Conservation (phyloP, 352 stramenopile species). For the Nothophytophthora sp. region DNA sequence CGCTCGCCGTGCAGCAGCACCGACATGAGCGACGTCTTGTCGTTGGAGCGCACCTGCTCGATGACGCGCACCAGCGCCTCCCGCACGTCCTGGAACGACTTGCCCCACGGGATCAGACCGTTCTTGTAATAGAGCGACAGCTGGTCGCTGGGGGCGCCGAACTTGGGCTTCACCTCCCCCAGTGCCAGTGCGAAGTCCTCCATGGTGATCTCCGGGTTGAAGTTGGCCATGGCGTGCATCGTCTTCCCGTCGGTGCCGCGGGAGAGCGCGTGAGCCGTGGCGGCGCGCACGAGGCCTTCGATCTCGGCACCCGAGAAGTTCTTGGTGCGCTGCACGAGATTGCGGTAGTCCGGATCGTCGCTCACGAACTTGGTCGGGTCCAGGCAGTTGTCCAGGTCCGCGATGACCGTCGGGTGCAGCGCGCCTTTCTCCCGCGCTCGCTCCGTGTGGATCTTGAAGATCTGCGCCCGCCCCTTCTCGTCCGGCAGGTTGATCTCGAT, state of each 20-base stretch:
- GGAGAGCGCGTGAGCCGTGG: constrained; percentile 83
- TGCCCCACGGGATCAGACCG: constrained; percentile 96
- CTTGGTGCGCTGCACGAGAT: constrained; percentile 96
- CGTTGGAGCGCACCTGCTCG: constrained; percentile 93
- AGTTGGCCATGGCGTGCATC: constrained; percentile 81
- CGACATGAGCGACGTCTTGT: constrained; percentile 97
- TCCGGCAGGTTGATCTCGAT: constrained; percentile 99
- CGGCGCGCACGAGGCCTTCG: constrained; percentile 97
- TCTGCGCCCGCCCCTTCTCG: constrained; percentile 95
- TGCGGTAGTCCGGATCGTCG: constrained; percentile 76
- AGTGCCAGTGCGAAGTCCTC: constrained; percentile 96
- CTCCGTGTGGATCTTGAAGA: constrained; percentile 98
- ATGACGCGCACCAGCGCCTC: constrained; percentile 93
- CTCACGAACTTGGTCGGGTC: constrained; percentile 64
- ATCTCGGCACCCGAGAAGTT: constrained; percentile 99
- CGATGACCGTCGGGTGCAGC: constrained; percentile 68
- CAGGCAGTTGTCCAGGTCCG: constrained; percentile 74
- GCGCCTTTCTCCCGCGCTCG: constrained; percentile 76
- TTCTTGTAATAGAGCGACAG: constrained; percentile 95
- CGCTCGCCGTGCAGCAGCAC: constrained; percentile 95
- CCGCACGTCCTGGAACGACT: constrained; percentile 94
- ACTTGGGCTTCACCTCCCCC: constrained; percentile 97
- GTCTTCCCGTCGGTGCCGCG: constrained; percentile 83
- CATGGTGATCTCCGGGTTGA: constrained; percentile 79
- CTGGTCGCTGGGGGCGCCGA: constrained; percentile 95